phyloP scores from a whole-genome alignment of 2,329 filamentous ascomycete genomes.

The Aureobasidium sp. region DNA sequence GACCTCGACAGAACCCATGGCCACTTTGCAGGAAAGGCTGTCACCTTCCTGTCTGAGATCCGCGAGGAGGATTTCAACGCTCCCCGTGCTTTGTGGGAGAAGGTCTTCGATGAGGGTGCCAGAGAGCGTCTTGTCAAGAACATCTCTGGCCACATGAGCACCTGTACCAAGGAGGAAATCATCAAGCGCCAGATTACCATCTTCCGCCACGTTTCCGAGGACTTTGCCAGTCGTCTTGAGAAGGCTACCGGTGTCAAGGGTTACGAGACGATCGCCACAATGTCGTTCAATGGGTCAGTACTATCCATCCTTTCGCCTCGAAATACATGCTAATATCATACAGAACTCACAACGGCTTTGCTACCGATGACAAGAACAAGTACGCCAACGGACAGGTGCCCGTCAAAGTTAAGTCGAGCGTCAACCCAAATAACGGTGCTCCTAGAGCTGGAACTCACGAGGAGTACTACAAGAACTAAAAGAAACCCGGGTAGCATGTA shows the following conservation, averaged over 20 bases:
- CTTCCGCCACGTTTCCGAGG: slow-evolving; percentile 53
- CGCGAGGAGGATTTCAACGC: slow-evolving; percentile 47
- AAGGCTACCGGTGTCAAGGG: slow-evolving; percentile 56
- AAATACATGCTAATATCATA: too few relatives aligned
- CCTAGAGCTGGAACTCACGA: slow-evolving; percentile 37
- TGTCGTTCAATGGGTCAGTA: slow-evolving; percentile 46
- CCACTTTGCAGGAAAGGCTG: slow-evolving; percentile 40
- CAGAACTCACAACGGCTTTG: slow-evolving; percentile 50
- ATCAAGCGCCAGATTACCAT: slow-evolving; percentile 58
- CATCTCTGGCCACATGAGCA: slow-evolving; percentile 52
- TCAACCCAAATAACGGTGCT: slow-evolving; percentile 40
- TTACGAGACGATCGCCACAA: slow-evolving; percentile 46
- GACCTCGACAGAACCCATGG: slow-evolving; percentile 43
- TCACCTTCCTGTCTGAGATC: slow-evolving; percentile 45
- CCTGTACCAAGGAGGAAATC: slow-evolving; percentile 50
- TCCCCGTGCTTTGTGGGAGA: slow-evolving; percentile 51
- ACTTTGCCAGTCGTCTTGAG: slow-evolving; percentile 50
- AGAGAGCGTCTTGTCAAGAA: slow-evolving; percentile 52
- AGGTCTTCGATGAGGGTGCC: slow-evolving; percentile 51
- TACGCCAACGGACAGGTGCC: slow-evolving; percentile 44
- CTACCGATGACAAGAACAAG: slow-evolving; percentile 37
- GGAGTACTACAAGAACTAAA: slow-evolving; percentile 13
- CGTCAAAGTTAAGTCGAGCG: slow-evolving; percentile 17
- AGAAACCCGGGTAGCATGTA: not conserved
- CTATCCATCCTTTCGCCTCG: too few relatives aligned